Evolutionary conservation across 2,329 filamentous ascomycete species (phyloP).

Genomic region (Herpomyces periplanetae): DNA sequence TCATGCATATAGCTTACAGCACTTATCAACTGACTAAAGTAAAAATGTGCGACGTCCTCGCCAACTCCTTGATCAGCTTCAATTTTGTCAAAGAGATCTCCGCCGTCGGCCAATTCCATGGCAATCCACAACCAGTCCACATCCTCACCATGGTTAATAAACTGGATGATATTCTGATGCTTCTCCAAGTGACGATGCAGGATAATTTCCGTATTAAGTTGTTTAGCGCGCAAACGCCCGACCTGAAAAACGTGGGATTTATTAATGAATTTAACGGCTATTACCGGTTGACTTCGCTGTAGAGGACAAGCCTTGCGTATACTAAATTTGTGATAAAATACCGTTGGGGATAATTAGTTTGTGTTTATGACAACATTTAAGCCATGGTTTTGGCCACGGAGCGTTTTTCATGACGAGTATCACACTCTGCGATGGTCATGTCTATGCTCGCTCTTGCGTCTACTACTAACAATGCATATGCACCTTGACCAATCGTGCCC

Average conservation of each 20-base stretch:
- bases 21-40: conserved; percentile 62
- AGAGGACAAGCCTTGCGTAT: conserved; percentile 71
- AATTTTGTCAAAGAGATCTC: conserved; percentile 95
- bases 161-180: conserved; percentile 75
- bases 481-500: conserved; percentile 76
- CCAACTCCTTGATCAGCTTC: conserved; percentile 85
- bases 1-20: conserved; percentile 84
- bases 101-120: conserved; percentile 82
- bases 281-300: conserved; percentile 26
- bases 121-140: conserved; percentile 73
- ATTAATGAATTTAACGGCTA: conserved; percentile 94
- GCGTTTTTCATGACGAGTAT: no score
- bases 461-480: conserved; percentile 72
- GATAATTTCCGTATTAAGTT: conserved; percentile 63
- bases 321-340: conserved; percentile 10
- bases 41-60: conserved; percentile 76
- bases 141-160: conserved; percentile 59
- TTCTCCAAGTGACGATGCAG: conserved; percentile 57
- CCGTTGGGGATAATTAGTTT: conserved; percentile 2
- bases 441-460: no score
- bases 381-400: no score
- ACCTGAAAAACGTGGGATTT: conserved; percentile 69
- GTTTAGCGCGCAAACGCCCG: conserved; percentile 54
- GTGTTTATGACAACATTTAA: conserved; percentile 1
- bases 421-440: no score